Evolutionary conservation across 169 alveolate species (phyloP).

Genomic region (Plasmodium malariae): DNA sequence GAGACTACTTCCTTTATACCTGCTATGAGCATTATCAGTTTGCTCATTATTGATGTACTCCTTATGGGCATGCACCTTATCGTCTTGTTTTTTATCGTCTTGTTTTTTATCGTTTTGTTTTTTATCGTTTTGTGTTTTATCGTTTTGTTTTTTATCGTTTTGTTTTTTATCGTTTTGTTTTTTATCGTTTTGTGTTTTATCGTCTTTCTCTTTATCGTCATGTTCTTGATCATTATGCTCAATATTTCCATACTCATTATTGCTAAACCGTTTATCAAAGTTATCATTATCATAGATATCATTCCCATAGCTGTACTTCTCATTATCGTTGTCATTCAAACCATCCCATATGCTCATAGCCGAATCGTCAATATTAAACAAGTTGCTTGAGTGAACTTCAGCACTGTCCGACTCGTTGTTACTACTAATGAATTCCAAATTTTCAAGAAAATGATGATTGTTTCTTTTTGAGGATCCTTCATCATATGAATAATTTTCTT

Average conservation of each 20-base stretch:
- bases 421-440: conserved; percentile 32
- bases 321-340: conserved; percentile 3
- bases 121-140: background rate
- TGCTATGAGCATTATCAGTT: background rate
- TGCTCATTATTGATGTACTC: background rate
- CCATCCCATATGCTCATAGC: conserved; percentile 18
- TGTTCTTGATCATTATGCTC: background rate
- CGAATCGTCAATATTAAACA: conserved; percentile 28
- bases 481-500: conserved; percentile 11
- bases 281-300: background rate
- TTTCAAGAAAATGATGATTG: conserved; percentile 18
- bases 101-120: background rate
- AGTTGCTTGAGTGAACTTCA: conserved; percentile 2
- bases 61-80: background rate
- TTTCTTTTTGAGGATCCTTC: conserved; percentile 11
- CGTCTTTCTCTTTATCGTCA: background rate
- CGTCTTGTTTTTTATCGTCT: background rate
- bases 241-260: background rate
- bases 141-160: background rate
- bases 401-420: conserved; percentile 25
- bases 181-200: background rate
- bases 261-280: background rate
- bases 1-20: background rate
- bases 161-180: background rate
- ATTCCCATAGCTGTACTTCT: background rate